phyloP scores from a whole-genome alignment of 106 monocot genomes.

The Ottelia alismoides region DNA sequence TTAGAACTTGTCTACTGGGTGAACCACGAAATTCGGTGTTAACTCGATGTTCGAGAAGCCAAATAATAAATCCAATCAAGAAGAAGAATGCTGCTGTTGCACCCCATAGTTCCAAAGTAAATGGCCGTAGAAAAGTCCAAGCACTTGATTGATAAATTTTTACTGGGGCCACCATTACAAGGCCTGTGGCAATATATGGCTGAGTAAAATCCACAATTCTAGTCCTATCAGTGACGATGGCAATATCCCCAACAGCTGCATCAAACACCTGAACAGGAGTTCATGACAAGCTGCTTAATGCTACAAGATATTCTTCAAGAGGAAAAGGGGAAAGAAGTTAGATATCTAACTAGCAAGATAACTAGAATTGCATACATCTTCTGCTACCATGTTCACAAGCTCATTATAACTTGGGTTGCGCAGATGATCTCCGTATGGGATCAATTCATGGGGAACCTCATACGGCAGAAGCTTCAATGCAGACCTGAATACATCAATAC shows the following conservation, averaged over 20 bases:
- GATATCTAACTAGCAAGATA: no score
- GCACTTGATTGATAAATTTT: slow-evolving; percentile 25
- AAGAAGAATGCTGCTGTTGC: slow-evolving; percentile 53
- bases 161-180: slow-evolving; percentile 49
- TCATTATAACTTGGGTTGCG: slow-evolving; percentile 36
- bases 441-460: slow-evolving; percentile 41
- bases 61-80: slow-evolving; percentile 45
- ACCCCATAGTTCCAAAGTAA: slow-evolving; percentile 54
- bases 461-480: slow-evolving; percentile 56
- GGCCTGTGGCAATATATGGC: slow-evolving; percentile 57
- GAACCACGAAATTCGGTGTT: slow-evolving; percentile 82
- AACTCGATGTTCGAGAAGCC: slow-evolving; percentile 78
- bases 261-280: slow-evolving; percentile 47
- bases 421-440: slow-evolving; percentile 43
- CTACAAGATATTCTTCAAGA: no score
- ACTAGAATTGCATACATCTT: no score
- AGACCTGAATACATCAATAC: slow-evolving; percentile 68
- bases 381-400: slow-evolving; percentile 31
- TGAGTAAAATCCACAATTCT: slow-evolving; percentile 74
- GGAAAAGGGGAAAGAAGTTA: no score
- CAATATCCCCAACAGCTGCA: slow-evolving; percentile 68
- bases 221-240: slow-evolving; percentile 48
- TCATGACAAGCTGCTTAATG: no score
- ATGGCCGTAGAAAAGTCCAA: slow-evolving; percentile 83
- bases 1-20: slow-evolving; percentile 47